Evolutionary conservation across 306 rosid genomes (phyloP), one percentile per base, ranked within the genome.

Genomic region (Cicer cuneatum): DNA sequence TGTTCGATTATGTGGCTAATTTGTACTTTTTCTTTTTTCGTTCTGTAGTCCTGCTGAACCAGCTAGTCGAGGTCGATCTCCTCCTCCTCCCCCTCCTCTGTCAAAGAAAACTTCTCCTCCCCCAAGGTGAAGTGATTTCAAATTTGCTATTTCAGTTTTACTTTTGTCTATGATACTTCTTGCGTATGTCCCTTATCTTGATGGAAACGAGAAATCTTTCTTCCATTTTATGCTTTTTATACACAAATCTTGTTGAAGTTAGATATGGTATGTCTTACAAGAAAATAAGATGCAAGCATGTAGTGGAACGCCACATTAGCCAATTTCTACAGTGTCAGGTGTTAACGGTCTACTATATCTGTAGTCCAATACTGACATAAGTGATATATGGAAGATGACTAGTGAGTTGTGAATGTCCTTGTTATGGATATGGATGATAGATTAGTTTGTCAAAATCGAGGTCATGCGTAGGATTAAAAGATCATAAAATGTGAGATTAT

Each of bases 81-180:
- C 97, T 42, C 87, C 89, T 19, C 41, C 72, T 46, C 54, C 72
- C 18, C 72, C 72, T 67, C 69, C 69, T 0, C 69, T 3, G 29
- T 64, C 89, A 35, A 93, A 87, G 81, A 87, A 76, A 81, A 54
- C 85, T 48, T 89, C 98, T 71, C 97, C 98, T 51, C 92, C 90
- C 10, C 95, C 88, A 57, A 91, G 95, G 97, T 91, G 69, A 72
- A 35, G 5, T 29, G 29, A 3, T 69, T 66, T 62, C 53, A 15
- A 38, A 53, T 74, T 45, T 66, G 8, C n/a, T 47, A 66, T 19
- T 52, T 42, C 15, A 2, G 40, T 72, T 51, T 12, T 58, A 41
- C 63, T 19, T 42, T 43, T 40, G 63, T 39, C 13, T 15, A 19
- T n/a, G 7, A 16, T 45, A 47, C 8, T 52, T 33, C 15, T 42